These are phyloP conservation scores for Spizellomyces sp. DNA, from an alignment of 192 early-diverging fungal genomes.

Conservation along the genomic window DNA sequence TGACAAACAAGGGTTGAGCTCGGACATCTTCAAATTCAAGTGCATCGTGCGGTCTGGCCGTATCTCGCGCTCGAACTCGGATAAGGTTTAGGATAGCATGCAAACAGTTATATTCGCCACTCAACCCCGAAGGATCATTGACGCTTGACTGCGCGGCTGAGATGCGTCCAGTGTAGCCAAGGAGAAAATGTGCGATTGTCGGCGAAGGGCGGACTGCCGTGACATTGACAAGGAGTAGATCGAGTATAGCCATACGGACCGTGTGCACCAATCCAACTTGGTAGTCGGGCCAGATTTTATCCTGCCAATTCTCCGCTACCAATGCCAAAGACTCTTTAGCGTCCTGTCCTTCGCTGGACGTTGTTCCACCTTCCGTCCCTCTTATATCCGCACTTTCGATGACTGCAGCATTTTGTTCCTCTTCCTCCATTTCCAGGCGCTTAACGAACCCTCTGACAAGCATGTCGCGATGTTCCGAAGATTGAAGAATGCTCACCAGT, in stretches of 20 bases:
- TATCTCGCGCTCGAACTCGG: background rate
- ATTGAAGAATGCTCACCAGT: constrained; percentile 70
- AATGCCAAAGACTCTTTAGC: too few species aligned
- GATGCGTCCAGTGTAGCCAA: constrained; percentile 67
- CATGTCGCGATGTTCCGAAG: constrained; percentile 60
- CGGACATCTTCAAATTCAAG: background rate
- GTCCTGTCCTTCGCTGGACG: too few species aligned
- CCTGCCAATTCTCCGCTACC: constrained; percentile 10
- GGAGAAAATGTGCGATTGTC: constrained; percentile 84
- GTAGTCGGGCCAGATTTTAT: constrained; percentile 3
- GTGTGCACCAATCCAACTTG: constrained; percentile 50
- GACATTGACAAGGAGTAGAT: constrained; percentile 81
- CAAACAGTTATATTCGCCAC: constrained; percentile 28
- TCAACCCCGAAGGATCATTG: background rate
- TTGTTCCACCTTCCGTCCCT: too few species aligned
- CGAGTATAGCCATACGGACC: constrained; percentile 81
- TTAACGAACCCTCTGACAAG: constrained; percentile 80
- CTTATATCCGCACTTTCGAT: too few species aligned
- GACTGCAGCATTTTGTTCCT: constrained; percentile 19
- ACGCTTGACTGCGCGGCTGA: background rate
- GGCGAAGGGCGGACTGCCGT: constrained; percentile 56
- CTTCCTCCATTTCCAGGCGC: constrained; percentile 70
- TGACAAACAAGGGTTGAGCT: constrained; percentile 53
- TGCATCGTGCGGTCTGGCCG: background rate
- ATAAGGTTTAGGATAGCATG: constrained; percentile 46